Base-by-base conservation (phyloP, 163 green algal genomes). In the Chlorella variabilis region DNA sequence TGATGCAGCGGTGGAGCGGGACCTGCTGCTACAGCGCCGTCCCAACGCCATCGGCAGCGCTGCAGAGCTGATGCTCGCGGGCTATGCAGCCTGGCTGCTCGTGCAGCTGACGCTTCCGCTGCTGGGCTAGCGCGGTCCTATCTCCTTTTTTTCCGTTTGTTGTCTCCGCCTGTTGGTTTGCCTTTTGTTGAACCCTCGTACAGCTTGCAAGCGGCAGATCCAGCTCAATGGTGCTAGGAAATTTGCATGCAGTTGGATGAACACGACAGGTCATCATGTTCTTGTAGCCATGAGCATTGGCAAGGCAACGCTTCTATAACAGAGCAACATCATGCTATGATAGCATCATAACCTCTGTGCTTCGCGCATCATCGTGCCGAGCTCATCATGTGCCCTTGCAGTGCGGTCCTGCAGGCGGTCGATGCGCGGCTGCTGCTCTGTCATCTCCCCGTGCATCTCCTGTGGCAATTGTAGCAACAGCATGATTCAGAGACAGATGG, bases 381-480 rank as follows among this genome's bases (percentile, higher is more conserved):
- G 58, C 59, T 85, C 38, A 58, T 85, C 80, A 25, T 85, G 80
- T 8, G 65, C 25, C 18, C 29, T 33, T 38, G 17, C 45, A 2
- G 61, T 36, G 0, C 58, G 41, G 21, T 75, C 71, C 11, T 48
- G 29, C 38, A 85, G 75, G 36, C 41, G 66, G 3, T 77, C 71
- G 31, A 85, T 21, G 34, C 69, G 59, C 42, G 80, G 80, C 54
- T 54, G 49, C 54, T 85, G 80, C 61, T 63, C 63, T 11, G 17
- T 31, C 71, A 85, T 70, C 62, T 77, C 80, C 4, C 17, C 25
- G 4, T 81, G 36, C 71, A 85, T 65, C 39, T 85, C 80, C 54
- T 76, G 75, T 34, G 41, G 71, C 6, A 63, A 29, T 23, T 54
- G 15, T 11, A 54, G 11, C 11, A 54, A 15, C 45, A 54, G 45